Conservation (phyloP, 257 asterid species). For the Ophiorrhiza pumila region DNA sequence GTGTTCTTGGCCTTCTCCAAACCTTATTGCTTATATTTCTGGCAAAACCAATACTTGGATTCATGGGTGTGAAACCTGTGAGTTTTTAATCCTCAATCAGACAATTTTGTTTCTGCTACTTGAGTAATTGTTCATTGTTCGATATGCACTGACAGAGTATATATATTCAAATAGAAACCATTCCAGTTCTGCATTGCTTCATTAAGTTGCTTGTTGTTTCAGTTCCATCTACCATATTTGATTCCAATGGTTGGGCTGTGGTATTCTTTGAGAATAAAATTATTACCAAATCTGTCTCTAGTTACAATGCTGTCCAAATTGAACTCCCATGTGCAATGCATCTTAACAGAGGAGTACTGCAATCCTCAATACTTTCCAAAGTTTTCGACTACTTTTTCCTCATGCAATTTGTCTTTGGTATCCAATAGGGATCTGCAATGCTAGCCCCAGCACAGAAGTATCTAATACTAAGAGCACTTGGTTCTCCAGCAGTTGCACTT, state of each 20-base stretch:
- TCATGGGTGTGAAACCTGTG: constrained; percentile 93
- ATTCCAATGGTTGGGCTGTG: background rate
- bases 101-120: background rate
- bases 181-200: background rate
- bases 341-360: background rate
- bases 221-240: background rate
- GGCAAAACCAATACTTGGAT: constrained; percentile 51
- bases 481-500: constrained; percentile 94
- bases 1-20: constrained; percentile 68
- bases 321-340: background rate
- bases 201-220: background rate
- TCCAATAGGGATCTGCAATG: constrained; percentile 77
- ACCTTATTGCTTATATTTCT: constrained; percentile 60
- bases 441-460: constrained; percentile 65
- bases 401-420: background rate
- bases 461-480: constrained; percentile 70
- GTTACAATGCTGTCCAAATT: background rate
- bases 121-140: background rate
- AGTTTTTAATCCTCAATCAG: constrained; percentile 13
- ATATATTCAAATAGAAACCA: background rate
- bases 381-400: background rate
- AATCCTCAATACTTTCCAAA: background rate
- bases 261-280: background rate
- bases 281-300: background rate
- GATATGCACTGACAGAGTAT: background rate